These are phyloP conservation scores for Calocybe indica DNA, from an alignment of 768 basidiomycete species.

Conservation along the genomic window DNA sequence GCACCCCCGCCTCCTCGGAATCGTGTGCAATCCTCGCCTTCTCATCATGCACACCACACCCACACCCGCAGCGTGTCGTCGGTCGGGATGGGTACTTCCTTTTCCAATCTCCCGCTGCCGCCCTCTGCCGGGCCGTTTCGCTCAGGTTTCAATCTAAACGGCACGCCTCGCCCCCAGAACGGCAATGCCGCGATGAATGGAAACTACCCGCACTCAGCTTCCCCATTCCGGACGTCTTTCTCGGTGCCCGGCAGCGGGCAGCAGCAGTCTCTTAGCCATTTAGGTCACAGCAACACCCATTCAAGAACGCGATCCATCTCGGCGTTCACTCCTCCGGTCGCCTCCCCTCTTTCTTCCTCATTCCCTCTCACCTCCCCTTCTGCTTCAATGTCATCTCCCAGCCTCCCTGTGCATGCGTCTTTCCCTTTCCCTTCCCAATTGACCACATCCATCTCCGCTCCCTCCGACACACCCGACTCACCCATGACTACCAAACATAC, in stretches of 20 bases:
- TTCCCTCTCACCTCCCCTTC: slow-evolving; percentile 13
- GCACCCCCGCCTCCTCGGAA: slow-evolving; percentile 17
- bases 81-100: slow-evolving; percentile 10
- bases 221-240: slow-evolving; percentile 26
- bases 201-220: slow-evolving; percentile 14
- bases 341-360: slow-evolving; percentile 42
- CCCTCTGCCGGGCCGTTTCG: slow-evolving; percentile 25
- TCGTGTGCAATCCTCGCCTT: slow-evolving; percentile 22
- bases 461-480: slow-evolving; percentile 16
- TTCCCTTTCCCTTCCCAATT: slow-evolving; percentile 8
- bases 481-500: slow-evolving; percentile 13
- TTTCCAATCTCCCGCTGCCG: slow-evolving; percentile 4
- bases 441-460: slow-evolving; percentile 15
- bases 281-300: slow-evolving; percentile 18
- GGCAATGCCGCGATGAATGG: slow-evolving; percentile 11
- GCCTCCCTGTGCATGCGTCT: slow-evolving; percentile 7
- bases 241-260: slow-evolving; percentile 11
- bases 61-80: slow-evolving; percentile 22
- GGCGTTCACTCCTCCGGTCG: slow-evolving; percentile 41
- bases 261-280: slow-evolving; percentile 3
- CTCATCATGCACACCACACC: slow-evolving; percentile 6
- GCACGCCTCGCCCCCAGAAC: slow-evolving; percentile 9
- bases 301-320: slow-evolving; percentile 45
- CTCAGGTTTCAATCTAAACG: slow-evolving; percentile 16
- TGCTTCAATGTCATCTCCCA: slow-evolving; percentile 16